phyloP scores from a whole-genome alignment of 23 red algal genomes.

The Chondrus crispus region DNA sequence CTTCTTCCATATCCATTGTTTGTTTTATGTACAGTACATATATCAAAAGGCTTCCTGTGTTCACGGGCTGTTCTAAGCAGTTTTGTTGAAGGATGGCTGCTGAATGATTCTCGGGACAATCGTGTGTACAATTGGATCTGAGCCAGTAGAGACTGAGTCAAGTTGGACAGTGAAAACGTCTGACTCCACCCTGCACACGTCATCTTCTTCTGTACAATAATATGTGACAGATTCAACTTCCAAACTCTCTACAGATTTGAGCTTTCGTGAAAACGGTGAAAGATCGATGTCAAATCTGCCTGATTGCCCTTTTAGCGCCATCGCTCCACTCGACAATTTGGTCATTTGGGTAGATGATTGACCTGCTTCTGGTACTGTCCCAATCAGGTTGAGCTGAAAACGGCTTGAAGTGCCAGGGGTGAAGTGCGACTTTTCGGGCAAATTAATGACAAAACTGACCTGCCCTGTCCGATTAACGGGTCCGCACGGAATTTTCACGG shows the following conservation, averaged over 20 bases:
- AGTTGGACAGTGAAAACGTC: slow-evolving; percentile 41
- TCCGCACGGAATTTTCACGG: slow-evolving; percentile 21
- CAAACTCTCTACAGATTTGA: neutral
- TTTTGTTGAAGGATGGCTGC: neutral
- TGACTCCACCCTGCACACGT: slow-evolving; percentile 31
- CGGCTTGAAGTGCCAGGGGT: slow-evolving; percentile 46
- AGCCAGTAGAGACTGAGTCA: neutral
- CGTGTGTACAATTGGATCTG: neutral
- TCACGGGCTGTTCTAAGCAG: too few species aligned
- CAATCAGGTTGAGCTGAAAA: slow-evolving; percentile 36
- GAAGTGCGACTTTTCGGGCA: slow-evolving; percentile 53
- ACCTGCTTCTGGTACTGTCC: neutral
- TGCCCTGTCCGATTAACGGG: neutral
- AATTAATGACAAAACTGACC: slow-evolving; percentile 25
- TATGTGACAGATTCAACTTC: slow-evolving; percentile 57
- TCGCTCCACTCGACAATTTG: neutral
- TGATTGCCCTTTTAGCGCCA: slow-evolving; percentile 2
- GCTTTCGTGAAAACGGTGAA: neutral
- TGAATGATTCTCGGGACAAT: slow-evolving; percentile 13
- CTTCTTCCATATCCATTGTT: too few species aligned
- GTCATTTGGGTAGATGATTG: neutral
- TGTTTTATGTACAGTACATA: too few species aligned
- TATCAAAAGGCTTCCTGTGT: too few species aligned
- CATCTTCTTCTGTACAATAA: slow-evolving; percentile 62
- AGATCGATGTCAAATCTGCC: slow-evolving; percentile 39